Percentiles rank a stretch among this genome's conserved stretches.
Conservation (phyloP, 2,329 filamentous ascomycete genomes). For the Parafenestella ontariensis region DNA sequence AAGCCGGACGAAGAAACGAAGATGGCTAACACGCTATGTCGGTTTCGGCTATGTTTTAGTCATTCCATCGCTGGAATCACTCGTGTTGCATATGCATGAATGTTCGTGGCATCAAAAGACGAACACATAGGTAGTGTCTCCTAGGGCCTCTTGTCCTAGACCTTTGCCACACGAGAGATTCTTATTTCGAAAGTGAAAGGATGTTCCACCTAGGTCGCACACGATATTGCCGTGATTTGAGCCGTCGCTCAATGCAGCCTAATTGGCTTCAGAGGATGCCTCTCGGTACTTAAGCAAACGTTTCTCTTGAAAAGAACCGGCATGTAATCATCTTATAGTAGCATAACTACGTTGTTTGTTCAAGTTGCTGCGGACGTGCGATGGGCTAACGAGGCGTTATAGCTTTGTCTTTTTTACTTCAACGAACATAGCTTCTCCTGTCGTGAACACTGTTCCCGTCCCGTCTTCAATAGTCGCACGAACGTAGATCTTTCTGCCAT, state of each 20-base stretch:
- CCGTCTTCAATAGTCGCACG: slow-evolving; percentile 59
- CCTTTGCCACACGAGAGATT: neutral
- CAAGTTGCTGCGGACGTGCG: neutral
- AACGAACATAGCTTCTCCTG: slow-evolving; percentile 62
- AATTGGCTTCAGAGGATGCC: neutral
- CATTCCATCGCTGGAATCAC: neutral
- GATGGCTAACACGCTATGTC: neutral
- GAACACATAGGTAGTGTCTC: neutral
- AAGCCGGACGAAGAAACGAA: neutral
- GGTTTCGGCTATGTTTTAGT: neutral
- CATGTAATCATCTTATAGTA: neutral
- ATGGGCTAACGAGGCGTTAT: slow-evolving; percentile 9
- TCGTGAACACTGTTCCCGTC: slow-evolving; percentile 57
- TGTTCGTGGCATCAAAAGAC: neutral
- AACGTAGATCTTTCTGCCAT: slow-evolving; percentile 63
- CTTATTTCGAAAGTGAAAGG: neutral
- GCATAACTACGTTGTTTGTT: neutral
- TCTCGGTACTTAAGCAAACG: neutral
- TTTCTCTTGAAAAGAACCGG: neutral
- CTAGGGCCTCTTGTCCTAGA: neutral
- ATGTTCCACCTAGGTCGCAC: neutral
- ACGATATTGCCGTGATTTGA: neutral
- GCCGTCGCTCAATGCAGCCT: neutral
- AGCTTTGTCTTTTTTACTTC: slow-evolving; percentile 26
- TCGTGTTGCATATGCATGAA: neutral